Evolutionary conservation across 2,329 filamentous ascomycete species (phyloP).

Genomic region (Pseudogymnoascus sp.): DNA sequence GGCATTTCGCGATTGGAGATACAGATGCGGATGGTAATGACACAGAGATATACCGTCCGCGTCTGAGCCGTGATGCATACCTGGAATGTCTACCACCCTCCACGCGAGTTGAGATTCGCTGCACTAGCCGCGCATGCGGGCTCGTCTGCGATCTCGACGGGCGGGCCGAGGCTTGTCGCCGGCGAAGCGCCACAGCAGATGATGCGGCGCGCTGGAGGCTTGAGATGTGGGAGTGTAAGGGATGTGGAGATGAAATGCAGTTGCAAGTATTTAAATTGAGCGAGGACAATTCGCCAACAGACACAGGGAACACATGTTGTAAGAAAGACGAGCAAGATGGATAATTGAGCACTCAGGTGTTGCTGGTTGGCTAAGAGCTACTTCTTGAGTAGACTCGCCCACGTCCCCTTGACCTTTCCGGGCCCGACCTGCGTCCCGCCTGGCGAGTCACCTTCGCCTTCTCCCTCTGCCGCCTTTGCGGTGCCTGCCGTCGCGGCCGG

Average conservation of each 20-base stretch:
- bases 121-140: not conserved
- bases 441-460: not conserved
- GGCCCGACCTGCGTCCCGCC: not conserved
- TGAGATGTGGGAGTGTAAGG: not conserved
- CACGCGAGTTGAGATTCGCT: not conserved
- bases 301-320: not conserved
- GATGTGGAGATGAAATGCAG: not conserved
- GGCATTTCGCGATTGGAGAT: not conserved
- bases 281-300: not conserved
- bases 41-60: not conserved
- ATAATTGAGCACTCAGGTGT: not conserved
- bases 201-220: not conserved
- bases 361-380: not conserved
- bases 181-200: not conserved
- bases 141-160: not conserved
- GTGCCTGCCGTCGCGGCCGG: not conserved
- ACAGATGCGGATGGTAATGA: not conserved
- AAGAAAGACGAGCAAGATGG: not conserved
- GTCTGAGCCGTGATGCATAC: not conserved
- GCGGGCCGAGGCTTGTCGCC: not conserved
- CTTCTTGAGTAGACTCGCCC: conserved; percentile 5
- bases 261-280: not conserved
- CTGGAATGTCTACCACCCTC: not conserved
- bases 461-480: not conserved
- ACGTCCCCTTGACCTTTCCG: not conserved